Evolutionary conservation across 2,329 filamentous ascomycete species (phyloP).

Genomic region (Alternaria rosae): DNA sequence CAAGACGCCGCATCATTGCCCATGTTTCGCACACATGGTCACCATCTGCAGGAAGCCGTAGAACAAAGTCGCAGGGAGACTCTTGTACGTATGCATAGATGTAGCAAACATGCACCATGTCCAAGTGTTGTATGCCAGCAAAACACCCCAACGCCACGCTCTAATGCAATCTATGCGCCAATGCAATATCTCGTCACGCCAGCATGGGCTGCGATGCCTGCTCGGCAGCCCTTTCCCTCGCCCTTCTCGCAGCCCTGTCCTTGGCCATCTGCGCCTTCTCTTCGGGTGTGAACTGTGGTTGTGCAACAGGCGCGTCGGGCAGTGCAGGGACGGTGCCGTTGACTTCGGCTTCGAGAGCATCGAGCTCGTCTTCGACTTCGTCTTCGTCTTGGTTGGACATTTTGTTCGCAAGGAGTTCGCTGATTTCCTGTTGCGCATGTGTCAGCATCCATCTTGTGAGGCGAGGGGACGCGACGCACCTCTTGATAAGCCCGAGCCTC

Average conservation of each 20-base stretch:
- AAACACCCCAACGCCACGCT: slow-evolving; percentile 45
- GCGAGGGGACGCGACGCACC: slow-evolving; percentile 57
- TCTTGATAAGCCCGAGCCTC: slow-evolving; percentile 92
- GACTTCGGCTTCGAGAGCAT: slow-evolving; percentile 75
- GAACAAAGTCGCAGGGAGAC: background rate
- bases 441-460: slow-evolving; percentile 1
- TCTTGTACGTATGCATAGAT: background rate
- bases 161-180: slow-evolving; percentile 32
- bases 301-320: slow-evolving; percentile 50
- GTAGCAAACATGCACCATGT: slow-evolving; percentile 7
- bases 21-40: slow-evolving; percentile 27
- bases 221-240: slow-evolving; percentile 41
- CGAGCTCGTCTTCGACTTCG: slow-evolving; percentile 95
- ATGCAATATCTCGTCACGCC: slow-evolving; percentile 33
- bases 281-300: slow-evolving; percentile 40
- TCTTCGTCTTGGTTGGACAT: slow-evolving; percentile 97
- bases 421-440: slow-evolving; percentile 74
- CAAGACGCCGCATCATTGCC: slow-evolving; percentile 9
- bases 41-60: slow-evolving; percentile 6
- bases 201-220: slow-evolving; percentile 48
- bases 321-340: slow-evolving; percentile 45
- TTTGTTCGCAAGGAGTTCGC: slow-evolving; percentile 84
- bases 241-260: slow-evolving; percentile 44
- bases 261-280: slow-evolving; percentile 40
- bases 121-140: slow-evolving; percentile 7